Percentiles rank a stretch among this genome's conserved stretches.
Evolutionary conservation across 345 rosid species (phyloP).

Genomic region (Hibiscus trionum): DNA sequence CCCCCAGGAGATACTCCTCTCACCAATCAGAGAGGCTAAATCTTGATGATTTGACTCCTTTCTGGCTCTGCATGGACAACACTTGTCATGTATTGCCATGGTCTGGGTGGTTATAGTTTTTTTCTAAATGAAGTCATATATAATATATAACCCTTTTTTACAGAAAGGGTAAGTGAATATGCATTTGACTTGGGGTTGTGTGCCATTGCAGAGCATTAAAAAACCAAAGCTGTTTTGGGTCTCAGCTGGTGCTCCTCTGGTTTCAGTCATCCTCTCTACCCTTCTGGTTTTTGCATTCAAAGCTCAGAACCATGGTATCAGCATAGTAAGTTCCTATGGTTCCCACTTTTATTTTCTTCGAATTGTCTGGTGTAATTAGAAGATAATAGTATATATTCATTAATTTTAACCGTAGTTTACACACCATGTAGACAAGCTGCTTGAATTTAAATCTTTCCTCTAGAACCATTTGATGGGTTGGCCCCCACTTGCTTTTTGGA

Average conservation of each 20-base stretch:
- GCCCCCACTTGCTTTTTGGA: too few relatives aligned
- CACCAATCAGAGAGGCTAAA: conserved; percentile 3
- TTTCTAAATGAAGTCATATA: background rate
- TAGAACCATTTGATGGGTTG: too few relatives aligned
- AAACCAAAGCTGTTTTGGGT: conserved; percentile 29
- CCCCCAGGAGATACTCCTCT: background rate
- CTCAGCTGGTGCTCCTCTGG: conserved; percentile 50
- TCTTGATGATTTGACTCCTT: background rate
- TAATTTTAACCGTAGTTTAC: too few relatives aligned
- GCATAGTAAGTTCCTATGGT: conserved; percentile 11
- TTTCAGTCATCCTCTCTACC: conserved; percentile 69
- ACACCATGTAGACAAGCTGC: too few relatives aligned
- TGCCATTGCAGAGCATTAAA: conserved; percentile 60
- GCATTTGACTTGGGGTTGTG: conserved; percentile 11
- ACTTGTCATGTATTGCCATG: background rate
- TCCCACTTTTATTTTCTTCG: background rate
- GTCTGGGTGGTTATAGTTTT: conserved; percentile 1
- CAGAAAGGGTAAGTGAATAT: background rate
- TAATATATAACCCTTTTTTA: too few relatives aligned
- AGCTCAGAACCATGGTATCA: conserved; percentile 71
- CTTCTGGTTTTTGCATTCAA: conserved; percentile 66
- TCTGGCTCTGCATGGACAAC: conserved; percentile 6
- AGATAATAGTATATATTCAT: too few relatives aligned
- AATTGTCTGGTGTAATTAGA: too few relatives aligned
- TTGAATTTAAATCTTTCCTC: too few relatives aligned